These are phyloP conservation scores for Gynandropsis gynandra DNA, from an alignment of 345 rosid genomes.

Conservation along the genomic window DNA sequence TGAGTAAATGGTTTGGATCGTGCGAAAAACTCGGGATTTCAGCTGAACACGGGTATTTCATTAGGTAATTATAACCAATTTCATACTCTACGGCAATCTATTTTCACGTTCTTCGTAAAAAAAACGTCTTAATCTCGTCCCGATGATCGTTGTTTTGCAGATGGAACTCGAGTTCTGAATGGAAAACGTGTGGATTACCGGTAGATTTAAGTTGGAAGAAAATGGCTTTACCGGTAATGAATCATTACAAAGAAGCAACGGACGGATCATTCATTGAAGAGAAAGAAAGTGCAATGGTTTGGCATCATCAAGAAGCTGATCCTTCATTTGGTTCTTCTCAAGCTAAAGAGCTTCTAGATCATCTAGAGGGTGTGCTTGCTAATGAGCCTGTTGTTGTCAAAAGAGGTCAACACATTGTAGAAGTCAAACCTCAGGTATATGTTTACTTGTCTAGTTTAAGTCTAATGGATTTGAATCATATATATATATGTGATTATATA, in stretches of 20 bases:
- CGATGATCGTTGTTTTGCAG: slow-evolving; percentile 23
- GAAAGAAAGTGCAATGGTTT: slow-evolving; percentile 77
- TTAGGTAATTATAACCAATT: slow-evolving; percentile 36
- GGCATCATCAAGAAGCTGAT: slow-evolving; percentile 81
- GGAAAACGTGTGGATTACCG: slow-evolving; percentile 44
- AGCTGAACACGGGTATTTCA: slow-evolving; percentile 81
- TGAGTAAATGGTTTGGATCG: slow-evolving; percentile 63
- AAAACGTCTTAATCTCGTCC: neutral
- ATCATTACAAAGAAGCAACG: slow-evolving; percentile 60
- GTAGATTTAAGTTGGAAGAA: slow-evolving; percentile 54
- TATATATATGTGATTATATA: neutral
- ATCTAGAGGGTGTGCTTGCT: slow-evolving; percentile 72
- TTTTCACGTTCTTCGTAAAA: slow-evolving; percentile 1
- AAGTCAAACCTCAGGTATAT: slow-evolving; percentile 87
- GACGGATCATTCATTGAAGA: slow-evolving; percentile 79
- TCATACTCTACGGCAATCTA: neutral
- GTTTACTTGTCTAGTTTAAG: neutral
- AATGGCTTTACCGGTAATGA: slow-evolving; percentile 71
- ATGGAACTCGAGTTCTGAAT: slow-evolving; percentile 47
- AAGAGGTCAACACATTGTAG: slow-evolving; percentile 72
- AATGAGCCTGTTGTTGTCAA: slow-evolving; percentile 85
- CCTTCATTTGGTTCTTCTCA: slow-evolving; percentile 62
- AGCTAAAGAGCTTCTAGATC: slow-evolving; percentile 83
- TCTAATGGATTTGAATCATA: neutral
- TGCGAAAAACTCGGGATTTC: slow-evolving; percentile 64